Percentiles rank a stretch among this genome's conserved stretches.
Evolutionary conservation across 345 rosid genomes (phyloP).

Genomic region (Salix dunnii): DNA sequence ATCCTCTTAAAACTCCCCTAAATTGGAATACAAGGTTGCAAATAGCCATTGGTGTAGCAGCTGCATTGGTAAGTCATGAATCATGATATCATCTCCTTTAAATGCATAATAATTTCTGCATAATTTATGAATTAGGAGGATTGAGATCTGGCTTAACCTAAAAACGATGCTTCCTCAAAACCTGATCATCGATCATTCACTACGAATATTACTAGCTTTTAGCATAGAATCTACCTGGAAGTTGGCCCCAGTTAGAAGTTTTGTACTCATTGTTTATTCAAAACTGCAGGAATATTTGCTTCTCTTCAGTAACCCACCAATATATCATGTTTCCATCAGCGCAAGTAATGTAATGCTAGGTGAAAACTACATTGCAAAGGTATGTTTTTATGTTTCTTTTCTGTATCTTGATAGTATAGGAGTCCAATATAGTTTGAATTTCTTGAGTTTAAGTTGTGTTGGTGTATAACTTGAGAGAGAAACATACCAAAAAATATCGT

Average conservation of each 20-base stretch:
- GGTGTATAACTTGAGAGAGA: neutral
- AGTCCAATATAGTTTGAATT: neutral
- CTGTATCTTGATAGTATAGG: neutral
- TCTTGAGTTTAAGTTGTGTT: neutral
- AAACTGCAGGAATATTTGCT: constrained; percentile 76
- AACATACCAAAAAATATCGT: neutral
- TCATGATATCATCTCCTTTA: neutral
- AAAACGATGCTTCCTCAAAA: no score
- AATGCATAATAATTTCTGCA: neutral
- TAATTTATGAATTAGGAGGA: neutral
- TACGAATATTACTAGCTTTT: neutral
- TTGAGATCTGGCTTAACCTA: no score
- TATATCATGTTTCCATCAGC: constrained; percentile 65
- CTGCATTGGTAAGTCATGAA: constrained; percentile 70
- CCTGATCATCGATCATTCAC: no score
- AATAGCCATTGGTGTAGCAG: constrained; percentile 82
- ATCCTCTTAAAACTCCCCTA: constrained; percentile 90
- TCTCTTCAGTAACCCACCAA: constrained; percentile 64
- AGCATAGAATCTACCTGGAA: neutral
- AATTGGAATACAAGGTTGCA: constrained; percentile 80
- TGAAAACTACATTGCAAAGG: constrained; percentile 83
- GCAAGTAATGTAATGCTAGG: constrained; percentile 85
- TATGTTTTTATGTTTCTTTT: constrained; percentile 11
- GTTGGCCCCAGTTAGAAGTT: neutral
- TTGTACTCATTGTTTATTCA: neutral